Base-by-base conservation (phyloP, 2,329 filamentous ascomycete genomes). In the Diplodia intermedia region DNA sequence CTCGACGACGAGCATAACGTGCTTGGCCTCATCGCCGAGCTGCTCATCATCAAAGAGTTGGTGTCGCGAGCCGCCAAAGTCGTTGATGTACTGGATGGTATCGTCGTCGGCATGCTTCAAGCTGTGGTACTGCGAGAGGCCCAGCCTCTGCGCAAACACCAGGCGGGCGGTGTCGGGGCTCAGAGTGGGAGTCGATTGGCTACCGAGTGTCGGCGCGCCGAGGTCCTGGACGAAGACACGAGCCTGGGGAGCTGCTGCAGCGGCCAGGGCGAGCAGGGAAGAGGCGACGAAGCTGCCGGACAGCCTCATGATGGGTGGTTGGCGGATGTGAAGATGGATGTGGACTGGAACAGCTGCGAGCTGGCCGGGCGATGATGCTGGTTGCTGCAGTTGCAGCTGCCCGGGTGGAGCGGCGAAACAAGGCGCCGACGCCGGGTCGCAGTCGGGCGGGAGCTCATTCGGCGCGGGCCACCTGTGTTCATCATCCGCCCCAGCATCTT, bases 121-220 rank as follows among this genome's bases (percentile, higher is more conserved):
- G 29, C 76, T 74, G 71, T 86, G 83, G 75, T 80, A 85, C 66
- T 80, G 78, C 65, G 83, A 82, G 40, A 86, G 76, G 20, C 83
- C 83, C 31, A 85, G 79, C 72, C 83, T 77, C 74, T 84, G 82
- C 61, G 84, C 84, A 69, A 86, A 73, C 60, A 86, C 80, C 68
- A 86, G 74, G 73, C 84, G 79, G 71, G 84, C 82, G 49, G 81
- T 80, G 66, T 81, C 78, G 18, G 83, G 79, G 72, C 68, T 73
- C 69, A 79, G 71, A 33, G 73, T 71, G 47, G 76, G 70, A 29
- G 71, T 60, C 55, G 69, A 69, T 68, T 71, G 67, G 49, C 74
- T 71, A 55, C 80, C 76, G 70, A 18, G 76, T 70, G 55, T 74
- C 61, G 66, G 66, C 50, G 57, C 38, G 52, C 36, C 40, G 29